These are phyloP conservation scores for Trichoderma sp. DNA, from an alignment of 2,329 filamentous ascomycete species.

Conservation along the genomic window DNA sequence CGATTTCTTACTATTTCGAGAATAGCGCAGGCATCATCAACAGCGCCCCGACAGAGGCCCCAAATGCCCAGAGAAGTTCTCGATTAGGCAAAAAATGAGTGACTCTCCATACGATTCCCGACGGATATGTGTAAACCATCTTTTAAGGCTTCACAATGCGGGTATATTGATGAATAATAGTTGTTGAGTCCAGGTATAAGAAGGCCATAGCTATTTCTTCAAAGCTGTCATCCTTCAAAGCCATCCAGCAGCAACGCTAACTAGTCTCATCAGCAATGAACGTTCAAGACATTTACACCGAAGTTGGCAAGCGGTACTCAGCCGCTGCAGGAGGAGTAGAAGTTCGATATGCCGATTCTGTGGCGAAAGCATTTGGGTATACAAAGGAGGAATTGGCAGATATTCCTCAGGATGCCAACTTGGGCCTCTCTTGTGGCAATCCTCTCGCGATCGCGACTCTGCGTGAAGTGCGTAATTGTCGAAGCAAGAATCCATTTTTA, in stretches of 20 bases:
- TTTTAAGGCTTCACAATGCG: background rate
- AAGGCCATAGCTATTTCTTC: too few species aligned
- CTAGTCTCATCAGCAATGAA: conserved; percentile 25
- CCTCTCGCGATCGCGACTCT: conserved; percentile 49
- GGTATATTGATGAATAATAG: background rate
- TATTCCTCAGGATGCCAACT: conserved; percentile 49
- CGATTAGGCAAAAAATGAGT: background rate
- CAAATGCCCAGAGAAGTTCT: background rate
- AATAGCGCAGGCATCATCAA: background rate
- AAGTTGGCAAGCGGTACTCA: conserved; percentile 38
- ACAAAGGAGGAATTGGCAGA: conserved; percentile 44
- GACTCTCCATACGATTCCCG: background rate
- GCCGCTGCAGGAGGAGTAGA: conserved; percentile 30
- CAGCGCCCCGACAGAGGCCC: too few species aligned
- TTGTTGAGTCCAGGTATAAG: background rate
- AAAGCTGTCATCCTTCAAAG: background rate
- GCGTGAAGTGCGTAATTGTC: conserved; percentile 35
- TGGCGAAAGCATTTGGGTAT: conserved; percentile 55
- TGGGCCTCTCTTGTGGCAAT: conserved; percentile 56
- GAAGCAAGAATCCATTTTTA: background rate
- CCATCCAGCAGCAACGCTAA: background rate
- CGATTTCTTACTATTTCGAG: background rate
- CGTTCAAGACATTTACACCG: conserved; percentile 34
- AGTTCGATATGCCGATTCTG: conserved; percentile 37
- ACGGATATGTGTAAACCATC: background rate